Evolutionary conservation across 345 rosid genomes (phyloP), one percentile per base, ranked within the genome.

Genomic region (Acer campestre): DNA sequence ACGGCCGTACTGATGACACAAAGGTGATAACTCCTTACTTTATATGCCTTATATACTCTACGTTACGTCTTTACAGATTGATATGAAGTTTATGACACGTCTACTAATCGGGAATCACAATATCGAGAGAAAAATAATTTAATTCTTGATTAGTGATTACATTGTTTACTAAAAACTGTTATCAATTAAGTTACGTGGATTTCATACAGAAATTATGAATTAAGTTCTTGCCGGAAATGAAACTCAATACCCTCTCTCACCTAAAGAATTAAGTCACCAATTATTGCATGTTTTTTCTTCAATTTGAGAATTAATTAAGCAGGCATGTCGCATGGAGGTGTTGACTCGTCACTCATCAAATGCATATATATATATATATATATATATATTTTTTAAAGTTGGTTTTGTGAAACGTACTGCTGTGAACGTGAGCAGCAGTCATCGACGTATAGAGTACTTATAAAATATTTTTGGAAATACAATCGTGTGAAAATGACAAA

Each of bases 1-100:
- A 91, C 70, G 97, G 98, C 25, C 73, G 29, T 1, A 80, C 84
- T 7, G 97, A 95, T 82, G 97, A 91, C 80, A 90, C 97, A 42
- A 85, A 95, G 93, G 98, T 93, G 70, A 78, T 51, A 63, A 49
- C 48, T 59, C 12, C 0, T 6, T 14, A 18, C 3, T 63, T 68
- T 13, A 6, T 13, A 6, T 4, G 63, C 20, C 23, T 29, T 10
- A 29, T 11, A 46, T 64, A 9, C 3, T 25, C 38, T 64, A 18
- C n/a, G n/a, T n/a, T n/a, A n/a, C n/a, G n/a, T n/a, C 22, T 53
- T 56, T 58, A 25, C 29, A 4, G 5, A 35, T 35, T 4, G 38
- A 35, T 35, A 35, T 35, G 38, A 35, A 35, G 38, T 35, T 35
- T 35, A 35, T 35, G 6, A 35, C 38, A 4, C 6, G 4, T 35